Percentiles rank a stretch among this genome's conserved stretches.
These are phyloP conservation scores for Diaporthe sp. DNA, from an alignment of 2,329 filamentous ascomycete species.

Conservation along the genomic window DNA sequence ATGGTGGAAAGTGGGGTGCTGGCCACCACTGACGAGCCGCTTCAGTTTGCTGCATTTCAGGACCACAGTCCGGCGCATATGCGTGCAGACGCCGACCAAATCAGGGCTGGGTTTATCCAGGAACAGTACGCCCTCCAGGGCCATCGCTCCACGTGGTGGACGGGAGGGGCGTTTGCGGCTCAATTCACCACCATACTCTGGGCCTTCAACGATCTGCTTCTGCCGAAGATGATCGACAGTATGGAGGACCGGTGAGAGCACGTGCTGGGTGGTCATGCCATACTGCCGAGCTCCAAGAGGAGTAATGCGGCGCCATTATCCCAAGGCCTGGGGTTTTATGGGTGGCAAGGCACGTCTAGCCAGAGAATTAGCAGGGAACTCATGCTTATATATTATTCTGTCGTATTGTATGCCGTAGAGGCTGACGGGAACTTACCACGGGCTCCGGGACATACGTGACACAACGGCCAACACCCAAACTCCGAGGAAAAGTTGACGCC, in stretches of 20 bases:
- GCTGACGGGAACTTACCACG: neutral
- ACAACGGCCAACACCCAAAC: neutral
- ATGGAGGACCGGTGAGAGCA: neutral
- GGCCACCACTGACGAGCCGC: neutral
- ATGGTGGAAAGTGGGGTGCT: conserved; percentile 5
- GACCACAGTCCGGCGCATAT: conserved; percentile 3
- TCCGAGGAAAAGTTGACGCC: neutral
- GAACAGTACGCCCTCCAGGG: conserved; percentile 59
- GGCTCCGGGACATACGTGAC: neutral
- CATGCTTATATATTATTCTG: neutral
- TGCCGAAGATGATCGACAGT: conserved; percentile 43
- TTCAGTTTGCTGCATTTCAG: neutral
- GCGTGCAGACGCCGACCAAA: neutral
- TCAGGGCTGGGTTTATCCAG: conserved; percentile 54
- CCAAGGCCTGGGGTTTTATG: neutral
- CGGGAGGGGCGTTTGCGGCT: conserved; percentile 55
- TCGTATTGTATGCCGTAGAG: neutral
- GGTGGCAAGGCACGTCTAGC: neutral
- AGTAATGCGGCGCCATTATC: neutral
- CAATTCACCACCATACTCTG: conserved; percentile 51
- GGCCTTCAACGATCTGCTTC: conserved; percentile 50
- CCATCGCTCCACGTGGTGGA: conserved; percentile 58
- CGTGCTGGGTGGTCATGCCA: neutral
- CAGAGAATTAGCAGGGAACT: neutral
- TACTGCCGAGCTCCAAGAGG: neutral